Base-by-base conservation (phyloP, 257 asterid genomes). In the Dorcoceras hygrometricum region DNA sequence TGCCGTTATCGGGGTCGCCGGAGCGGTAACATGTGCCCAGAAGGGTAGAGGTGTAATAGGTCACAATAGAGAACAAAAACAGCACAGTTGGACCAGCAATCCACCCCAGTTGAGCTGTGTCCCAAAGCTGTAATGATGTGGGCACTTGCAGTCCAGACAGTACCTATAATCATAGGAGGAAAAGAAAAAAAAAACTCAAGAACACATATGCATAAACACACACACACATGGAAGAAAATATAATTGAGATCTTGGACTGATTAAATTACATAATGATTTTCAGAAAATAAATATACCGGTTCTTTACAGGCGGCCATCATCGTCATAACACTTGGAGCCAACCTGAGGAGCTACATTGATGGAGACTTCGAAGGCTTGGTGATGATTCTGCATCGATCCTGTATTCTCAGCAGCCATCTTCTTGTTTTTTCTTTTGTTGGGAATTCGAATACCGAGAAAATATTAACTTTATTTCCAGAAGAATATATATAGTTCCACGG, bases 71-170 rank as follows among this genome's bases (percentile, higher is more conserved):
- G 75, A 82, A 79, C 77, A 82, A 14, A 16, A 82, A 6, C 77
- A 82, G 39, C 23, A 82, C 76, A 14, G 79, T 25, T 25, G 87
- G 87, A 2, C 87, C 87, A 12, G 84, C 87, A 16, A 82, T 63
- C 87, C 87, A 82, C 0, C 87, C 87, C 28, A 82, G 63, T 34
- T 82, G 87, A 12, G 84, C 87, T 2, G 61, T 57, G 1, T 84
- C 82, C 87, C 87, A 82, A 57, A 82, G 86, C 86, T 51, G 86
- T 81, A 9, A 81, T 78, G 20, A 81, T 81, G 51, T 81, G 86
- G 34, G 86, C 86, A 66, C 87, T 82, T 32, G 84, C 82, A 16
- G 87, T 78, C 87, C 87, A 82, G 1, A 82, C 75, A 25, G 31
- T 76, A 0, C 87, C 87, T 81, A 48, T 28, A 23, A 4, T 29